Conservation (phyloP, 1,139 yeast genomes). For the Scheffersomyces cryptocercus region DNA sequence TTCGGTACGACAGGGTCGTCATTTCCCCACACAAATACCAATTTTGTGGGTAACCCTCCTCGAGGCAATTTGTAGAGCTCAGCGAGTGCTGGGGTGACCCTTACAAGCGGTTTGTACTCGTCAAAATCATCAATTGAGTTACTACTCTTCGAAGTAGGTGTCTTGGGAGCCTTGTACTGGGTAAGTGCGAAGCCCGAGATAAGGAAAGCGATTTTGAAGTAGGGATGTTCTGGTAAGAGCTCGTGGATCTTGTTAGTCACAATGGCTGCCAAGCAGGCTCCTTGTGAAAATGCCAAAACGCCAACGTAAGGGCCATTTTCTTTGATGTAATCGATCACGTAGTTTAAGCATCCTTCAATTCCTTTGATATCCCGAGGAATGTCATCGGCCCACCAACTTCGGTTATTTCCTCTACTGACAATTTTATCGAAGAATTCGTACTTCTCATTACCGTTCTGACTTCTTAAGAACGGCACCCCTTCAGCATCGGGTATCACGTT, state of each 20-base stretch:
- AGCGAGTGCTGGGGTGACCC: conserved; percentile 8
- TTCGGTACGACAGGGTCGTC: conserved; percentile 37
- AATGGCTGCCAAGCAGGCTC: conserved; percentile 79
- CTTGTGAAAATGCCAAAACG: conserved; percentile 88
- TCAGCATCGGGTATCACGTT: conserved; percentile 22
- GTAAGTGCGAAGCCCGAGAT: conserved; percentile 62
- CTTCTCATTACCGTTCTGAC: conserved; percentile 26
- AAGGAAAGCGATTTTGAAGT: conserved; percentile 49
- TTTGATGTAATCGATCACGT: conserved; percentile 56
- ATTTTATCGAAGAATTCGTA: conserved; percentile 27
- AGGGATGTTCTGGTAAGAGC: conserved; percentile 39
- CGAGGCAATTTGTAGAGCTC: conserved; percentile 19
- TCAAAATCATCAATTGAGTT: conserved; percentile 24
- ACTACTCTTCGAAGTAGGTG: not conserved
- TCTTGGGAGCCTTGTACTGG: conserved; percentile 20
- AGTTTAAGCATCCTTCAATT: conserved; percentile 29
- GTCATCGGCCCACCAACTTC: conserved; percentile 46
- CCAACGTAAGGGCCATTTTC: conserved; percentile 88
- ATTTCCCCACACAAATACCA: conserved; percentile 32
- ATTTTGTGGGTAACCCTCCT: conserved; percentile 18
- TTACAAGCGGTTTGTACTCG: conserved; percentile 1
- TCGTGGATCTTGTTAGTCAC: conserved; percentile 45
- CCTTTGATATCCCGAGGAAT: conserved; percentile 40
- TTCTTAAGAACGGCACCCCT: conserved; percentile 31
- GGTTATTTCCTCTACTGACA: conserved; percentile 51